A percentile compares a stretch with the other conserved stretches of the same genome.
These are phyloP conservation scores for Bipolaris zeicola DNA, from an alignment of 2,329 filamentous ascomycete species.

Conservation along the genomic window DNA sequence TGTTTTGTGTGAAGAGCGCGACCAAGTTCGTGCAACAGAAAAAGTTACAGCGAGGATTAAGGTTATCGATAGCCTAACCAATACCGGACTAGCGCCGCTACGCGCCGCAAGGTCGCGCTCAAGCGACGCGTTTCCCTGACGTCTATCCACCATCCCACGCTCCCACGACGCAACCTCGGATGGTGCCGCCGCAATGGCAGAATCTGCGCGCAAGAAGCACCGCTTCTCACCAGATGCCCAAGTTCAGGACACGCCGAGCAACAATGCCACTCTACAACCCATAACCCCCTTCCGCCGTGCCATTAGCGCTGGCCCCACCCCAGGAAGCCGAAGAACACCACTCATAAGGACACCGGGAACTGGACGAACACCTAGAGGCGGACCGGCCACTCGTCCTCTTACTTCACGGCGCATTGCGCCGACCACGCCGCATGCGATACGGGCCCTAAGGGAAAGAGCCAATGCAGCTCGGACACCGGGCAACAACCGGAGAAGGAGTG, in stretches of 20 bases:
- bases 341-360: conserved; percentile 44
- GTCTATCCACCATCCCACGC: conserved; percentile 25
- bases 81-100: conserved; percentile 6
- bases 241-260: conserved; percentile 33
- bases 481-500: conserved; percentile 56
- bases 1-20: conserved; percentile 28
- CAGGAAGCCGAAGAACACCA: conserved; percentile 41
- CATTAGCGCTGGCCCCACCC: conserved; percentile 41
- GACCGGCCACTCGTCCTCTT: conserved; percentile 40
- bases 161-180: conserved; percentile 14
- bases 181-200: conserved; percentile 37
- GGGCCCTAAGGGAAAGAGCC: conserved; percentile 59
- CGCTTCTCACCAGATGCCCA: conserved; percentile 40
- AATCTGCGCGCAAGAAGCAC: conserved; percentile 46
- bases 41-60: conserved; percentile 29
- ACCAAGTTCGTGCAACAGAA: conserved; percentile 22
- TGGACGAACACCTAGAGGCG: conserved; percentile 43
- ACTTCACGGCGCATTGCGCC: conserved; percentile 50
- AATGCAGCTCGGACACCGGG: conserved; percentile 58
- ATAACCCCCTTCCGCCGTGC: conserved; percentile 46
- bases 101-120: conserved; percentile 22
- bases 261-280: conserved; percentile 22
- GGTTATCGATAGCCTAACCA: conserved; percentile 40
- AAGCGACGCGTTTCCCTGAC: conserved; percentile 27
- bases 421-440: conserved; percentile 61